phyloP scores from a whole-genome alignment of 164 flowering plant genomes.

The Nymphaea thermarum region DNA sequence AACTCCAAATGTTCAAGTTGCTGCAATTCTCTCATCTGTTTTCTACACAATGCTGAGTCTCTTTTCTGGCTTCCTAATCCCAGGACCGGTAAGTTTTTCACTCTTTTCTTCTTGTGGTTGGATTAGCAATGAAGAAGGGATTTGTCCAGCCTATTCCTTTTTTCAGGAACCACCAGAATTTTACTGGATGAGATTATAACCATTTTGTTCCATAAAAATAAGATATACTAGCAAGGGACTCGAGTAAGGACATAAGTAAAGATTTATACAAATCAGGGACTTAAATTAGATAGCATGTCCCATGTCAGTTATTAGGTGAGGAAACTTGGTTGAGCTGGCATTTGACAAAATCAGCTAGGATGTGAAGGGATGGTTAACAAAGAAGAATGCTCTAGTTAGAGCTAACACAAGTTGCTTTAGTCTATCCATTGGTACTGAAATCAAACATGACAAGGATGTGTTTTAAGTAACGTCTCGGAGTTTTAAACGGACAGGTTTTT shows the following conservation, averaged over 20 bases:
- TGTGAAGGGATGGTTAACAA: too few species aligned
- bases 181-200: not conserved
- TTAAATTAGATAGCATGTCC: too few species aligned
- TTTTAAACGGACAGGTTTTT: too few species aligned
- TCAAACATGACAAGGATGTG: too few species aligned
- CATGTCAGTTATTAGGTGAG: too few species aligned
- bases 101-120: not conserved
- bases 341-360: too few species aligned
- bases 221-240: not conserved
- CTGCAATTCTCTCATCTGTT: conserved; percentile 21
- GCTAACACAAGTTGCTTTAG: too few species aligned
- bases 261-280: not conserved
- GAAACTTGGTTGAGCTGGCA: too few species aligned
- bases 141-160: not conserved
- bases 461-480: too few species aligned
- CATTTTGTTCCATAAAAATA: not conserved
- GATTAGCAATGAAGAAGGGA: not conserved
- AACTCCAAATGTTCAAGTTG: conserved; percentile 23
- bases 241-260: not conserved
- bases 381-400: too few species aligned
- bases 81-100: conserved; percentile 25
- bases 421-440: too few species aligned
- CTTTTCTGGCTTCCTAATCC: conserved; percentile 40
- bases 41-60: conserved; percentile 29
- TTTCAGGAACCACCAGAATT: not conserved